These are phyloP conservation scores for Panaeolus papilionaceus DNA, from an alignment of 768 basidiomycete genomes.

Conservation along the genomic window DNA sequence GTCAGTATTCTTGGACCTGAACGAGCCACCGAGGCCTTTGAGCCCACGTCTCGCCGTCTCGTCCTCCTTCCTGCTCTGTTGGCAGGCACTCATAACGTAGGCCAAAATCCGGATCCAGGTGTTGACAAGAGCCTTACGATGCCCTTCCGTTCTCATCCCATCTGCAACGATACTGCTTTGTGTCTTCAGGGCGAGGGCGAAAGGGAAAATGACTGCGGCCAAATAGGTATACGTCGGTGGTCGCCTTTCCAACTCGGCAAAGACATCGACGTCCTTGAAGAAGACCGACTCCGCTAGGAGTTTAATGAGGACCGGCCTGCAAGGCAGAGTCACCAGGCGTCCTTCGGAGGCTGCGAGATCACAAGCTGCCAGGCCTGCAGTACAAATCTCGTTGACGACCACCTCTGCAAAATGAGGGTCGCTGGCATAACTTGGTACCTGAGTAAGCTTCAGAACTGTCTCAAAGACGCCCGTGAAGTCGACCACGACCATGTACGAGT, in stretches of 20 bases:
- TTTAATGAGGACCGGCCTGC: slow-evolving; percentile 45
- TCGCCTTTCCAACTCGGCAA: slow-evolving; percentile 62
- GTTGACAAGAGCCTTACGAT: slow-evolving; percentile 49
- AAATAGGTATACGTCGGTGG: slow-evolving; percentile 64
- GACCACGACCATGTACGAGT: slow-evolving; percentile 49
- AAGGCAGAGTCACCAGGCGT: slow-evolving; percentile 44
- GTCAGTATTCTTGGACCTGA: slow-evolving; percentile 48
- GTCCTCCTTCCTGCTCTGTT: slow-evolving; percentile 36
- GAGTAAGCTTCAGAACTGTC: slow-evolving; percentile 50
- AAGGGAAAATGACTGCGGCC: slow-evolving; percentile 67
- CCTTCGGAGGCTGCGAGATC: slow-evolving; percentile 50
- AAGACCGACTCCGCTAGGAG: slow-evolving; percentile 52
- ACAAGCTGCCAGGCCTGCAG: slow-evolving; percentile 53
- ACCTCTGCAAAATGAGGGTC: slow-evolving; percentile 56
- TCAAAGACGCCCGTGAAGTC: slow-evolving; percentile 68
- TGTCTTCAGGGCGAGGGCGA: slow-evolving; percentile 60
- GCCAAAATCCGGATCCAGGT: slow-evolving; percentile 70
- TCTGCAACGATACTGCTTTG: slow-evolving; percentile 48
- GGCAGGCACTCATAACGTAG: slow-evolving; percentile 62
- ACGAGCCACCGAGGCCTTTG: slow-evolving; percentile 27
- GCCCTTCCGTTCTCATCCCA: slow-evolving; percentile 48
- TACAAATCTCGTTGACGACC: slow-evolving; percentile 52
- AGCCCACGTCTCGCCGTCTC: slow-evolving; percentile 24
- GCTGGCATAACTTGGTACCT: slow-evolving; percentile 53
- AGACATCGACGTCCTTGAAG: slow-evolving; percentile 56